Evolutionary conservation across 768 basidiomycete species (phyloP).

Genomic region (Imleria badia): DNA sequence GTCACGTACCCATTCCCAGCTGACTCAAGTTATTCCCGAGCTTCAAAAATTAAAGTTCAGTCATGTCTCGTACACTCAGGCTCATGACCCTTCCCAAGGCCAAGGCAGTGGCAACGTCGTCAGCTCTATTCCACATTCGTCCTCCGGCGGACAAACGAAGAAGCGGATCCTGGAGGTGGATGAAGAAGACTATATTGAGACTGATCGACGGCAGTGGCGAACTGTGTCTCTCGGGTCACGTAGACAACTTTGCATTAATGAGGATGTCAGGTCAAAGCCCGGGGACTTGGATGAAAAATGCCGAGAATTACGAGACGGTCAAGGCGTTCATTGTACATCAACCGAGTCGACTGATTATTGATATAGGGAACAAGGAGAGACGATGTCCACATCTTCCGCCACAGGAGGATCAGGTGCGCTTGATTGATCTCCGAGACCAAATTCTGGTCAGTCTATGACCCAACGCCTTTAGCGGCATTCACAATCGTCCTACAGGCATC

Average conservation of each 20-base stretch:
- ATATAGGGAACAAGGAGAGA: constrained; percentile 58
- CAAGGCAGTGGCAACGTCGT: not conserved
- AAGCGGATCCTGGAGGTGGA: constrained; percentile 25
- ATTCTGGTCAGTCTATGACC: constrained; percentile 54
- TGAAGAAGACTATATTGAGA: constrained; percentile 26
- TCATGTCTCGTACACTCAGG: constrained; percentile 18
- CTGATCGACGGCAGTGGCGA: constrained; percentile 39
- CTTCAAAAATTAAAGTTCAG: constrained; percentile 67
- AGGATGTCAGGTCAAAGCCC: constrained; percentile 58
- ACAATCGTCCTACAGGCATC: constrained; percentile 54
- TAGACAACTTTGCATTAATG: constrained; percentile 92
- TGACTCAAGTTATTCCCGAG: constrained; percentile 88
- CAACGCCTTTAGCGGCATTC: not conserved
- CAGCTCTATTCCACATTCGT: not conserved
- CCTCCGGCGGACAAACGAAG: constrained; percentile 5
- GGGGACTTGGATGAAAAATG: constrained; percentile 87
- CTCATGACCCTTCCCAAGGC: constrained; percentile 13
- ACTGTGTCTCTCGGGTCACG: constrained; percentile 87
- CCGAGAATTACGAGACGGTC: constrained; percentile 75
- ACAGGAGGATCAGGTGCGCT: constrained; percentile 60
- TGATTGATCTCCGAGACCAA: constrained; percentile 86
- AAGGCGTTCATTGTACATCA: not conserved
- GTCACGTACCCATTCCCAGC: constrained; percentile 94
- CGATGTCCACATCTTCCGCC: constrained; percentile 79
- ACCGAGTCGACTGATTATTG: not conserved